These are phyloP conservation scores for Neofusicoccum umdonicola DNA, from an alignment of 2,329 filamentous ascomycete genomes.

Conservation along the genomic window DNA sequence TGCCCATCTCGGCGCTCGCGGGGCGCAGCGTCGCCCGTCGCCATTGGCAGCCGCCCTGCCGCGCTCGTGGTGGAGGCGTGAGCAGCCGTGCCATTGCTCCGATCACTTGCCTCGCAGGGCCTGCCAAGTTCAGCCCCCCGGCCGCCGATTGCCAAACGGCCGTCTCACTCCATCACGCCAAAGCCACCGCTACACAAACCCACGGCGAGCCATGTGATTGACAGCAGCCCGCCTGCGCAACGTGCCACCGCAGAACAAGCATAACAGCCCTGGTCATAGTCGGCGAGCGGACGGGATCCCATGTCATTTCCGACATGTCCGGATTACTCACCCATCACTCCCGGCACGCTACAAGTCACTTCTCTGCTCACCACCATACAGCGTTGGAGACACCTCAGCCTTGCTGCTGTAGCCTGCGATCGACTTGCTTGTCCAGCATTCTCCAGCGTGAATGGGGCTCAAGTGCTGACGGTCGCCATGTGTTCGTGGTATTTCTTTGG, in stretches of 20 bases:
- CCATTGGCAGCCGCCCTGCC: neutral
- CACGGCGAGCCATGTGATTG: constrained; percentile 3
- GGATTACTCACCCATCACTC: too few relatives aligned
- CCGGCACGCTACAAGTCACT: too few relatives aligned
- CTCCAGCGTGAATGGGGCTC: too few relatives aligned
- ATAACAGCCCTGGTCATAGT: too few relatives aligned
- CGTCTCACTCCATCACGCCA: neutral
- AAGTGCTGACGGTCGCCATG: too few relatives aligned
- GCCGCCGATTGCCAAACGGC: neutral
- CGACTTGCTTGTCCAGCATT: too few relatives aligned
- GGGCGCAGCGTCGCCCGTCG: neutral
- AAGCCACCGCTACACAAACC: constrained; percentile 6
- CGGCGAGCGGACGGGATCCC: too few relatives aligned
- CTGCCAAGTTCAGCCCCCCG: neutral
- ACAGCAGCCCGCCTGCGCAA: neutral
- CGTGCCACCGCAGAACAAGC: neutral
- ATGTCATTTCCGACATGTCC: too few relatives aligned
- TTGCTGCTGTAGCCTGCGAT: too few relatives aligned
- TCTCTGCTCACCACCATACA: too few relatives aligned
- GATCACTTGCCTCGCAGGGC: neutral
- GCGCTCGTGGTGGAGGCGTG: neutral
- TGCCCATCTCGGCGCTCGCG: neutral
- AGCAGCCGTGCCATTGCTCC: neutral
- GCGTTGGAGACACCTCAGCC: too few relatives aligned
- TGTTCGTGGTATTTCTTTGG: too few relatives aligned